Base-by-base conservation (phyloP, 306 rosid genomes). In the Abrus pulchellus region DNA sequence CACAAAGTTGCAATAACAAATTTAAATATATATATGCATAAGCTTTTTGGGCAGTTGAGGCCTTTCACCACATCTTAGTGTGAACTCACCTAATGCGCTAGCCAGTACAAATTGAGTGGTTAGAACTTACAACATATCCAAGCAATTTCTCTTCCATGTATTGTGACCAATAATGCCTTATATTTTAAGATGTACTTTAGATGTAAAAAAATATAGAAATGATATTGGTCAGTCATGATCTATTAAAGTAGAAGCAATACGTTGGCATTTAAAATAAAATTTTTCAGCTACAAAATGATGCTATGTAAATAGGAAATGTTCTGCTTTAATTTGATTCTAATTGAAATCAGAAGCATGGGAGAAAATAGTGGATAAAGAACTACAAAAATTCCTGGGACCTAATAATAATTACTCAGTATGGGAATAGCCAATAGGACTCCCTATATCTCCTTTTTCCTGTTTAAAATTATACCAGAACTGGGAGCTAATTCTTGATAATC, bases 31-130 rank as follows among this genome's bases (percentile, higher is more conserved):
- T 55, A 80, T 74, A 49, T 63, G 59, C 27, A 57, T 68, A 61
- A 80, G 56, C 66, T 76, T 84, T 76, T 75, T 69, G 73, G 10
- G 85, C 44, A 36, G 61, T 50, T 75, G 75, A 56, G 77, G 50
- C 9, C 9, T 30, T 55, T 52, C 54, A 40, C 68, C 63, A 53
- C 73, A 74, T 68, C 12, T 68, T 84, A 61, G 71, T 32, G 73
- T 65, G 77, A 72, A 72, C 67, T 55, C 68, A 33, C 80, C 75
- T 70, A 76, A 65, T 65, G 50, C 77, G 4, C 64, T 47, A 33
- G 56, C 66, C 28, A 56, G 28, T 57, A 49, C 50, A 52, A 75
- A 20, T 53, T 57, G 52, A 32, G 75, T 75, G 85, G 84, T 48
- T 50, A 43, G 68, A 74, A 20, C 20, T 20, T 20, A 20, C 20